Percentiles rank a stretch among this genome's conserved stretches.
Conservation (phyloP, 73 alveolate genomes). For the Tetrahymena malaccensis region DNA sequence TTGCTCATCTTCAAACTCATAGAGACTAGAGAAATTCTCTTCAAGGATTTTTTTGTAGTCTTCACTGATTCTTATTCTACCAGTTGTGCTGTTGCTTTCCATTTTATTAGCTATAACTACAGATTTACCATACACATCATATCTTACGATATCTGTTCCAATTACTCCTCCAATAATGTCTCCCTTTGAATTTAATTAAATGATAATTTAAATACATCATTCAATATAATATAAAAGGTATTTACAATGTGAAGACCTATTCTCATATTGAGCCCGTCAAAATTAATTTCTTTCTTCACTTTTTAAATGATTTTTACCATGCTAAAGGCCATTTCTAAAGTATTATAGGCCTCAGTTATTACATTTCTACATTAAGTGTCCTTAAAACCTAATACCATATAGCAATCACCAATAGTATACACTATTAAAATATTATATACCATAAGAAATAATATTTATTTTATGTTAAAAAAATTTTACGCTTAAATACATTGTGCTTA, state of each 20-base stretch:
- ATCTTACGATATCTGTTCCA: slow-evolving; percentile 41
- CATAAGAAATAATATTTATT: no score
- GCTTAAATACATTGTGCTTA: slow-evolving; percentile 26
- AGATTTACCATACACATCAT: slow-evolving; percentile 32
- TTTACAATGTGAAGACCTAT: slow-evolving; percentile 30
- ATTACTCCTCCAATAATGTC: slow-evolving; percentile 29
- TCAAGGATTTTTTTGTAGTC: not conserved
- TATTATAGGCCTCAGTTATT: slow-evolving; percentile 8
- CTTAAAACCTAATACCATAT: slow-evolving; percentile 29
- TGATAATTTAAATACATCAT: not conserved
- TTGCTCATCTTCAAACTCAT: not conserved
- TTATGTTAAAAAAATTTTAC: not conserved
- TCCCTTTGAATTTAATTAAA: not conserved
- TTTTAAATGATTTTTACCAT: slow-evolving; percentile 26
- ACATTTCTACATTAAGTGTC: slow-evolving; percentile 14
- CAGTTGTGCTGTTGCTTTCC: slow-evolving; percentile 33
- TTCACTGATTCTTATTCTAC: slow-evolving; percentile 9
- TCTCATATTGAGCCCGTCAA: slow-evolving; percentile 40
- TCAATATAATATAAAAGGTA: no score
- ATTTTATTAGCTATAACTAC: slow-evolving; percentile 33
- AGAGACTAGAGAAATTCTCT: not conserved
- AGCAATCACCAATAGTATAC: slow-evolving; percentile 41
- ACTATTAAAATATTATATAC: not conserved
- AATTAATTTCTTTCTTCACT: slow-evolving; percentile 34
- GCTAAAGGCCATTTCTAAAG: slow-evolving; percentile 31